Conservation (phyloP, 371 early-diverging fungal species). For the Rhizomucor pusillus region DNA sequence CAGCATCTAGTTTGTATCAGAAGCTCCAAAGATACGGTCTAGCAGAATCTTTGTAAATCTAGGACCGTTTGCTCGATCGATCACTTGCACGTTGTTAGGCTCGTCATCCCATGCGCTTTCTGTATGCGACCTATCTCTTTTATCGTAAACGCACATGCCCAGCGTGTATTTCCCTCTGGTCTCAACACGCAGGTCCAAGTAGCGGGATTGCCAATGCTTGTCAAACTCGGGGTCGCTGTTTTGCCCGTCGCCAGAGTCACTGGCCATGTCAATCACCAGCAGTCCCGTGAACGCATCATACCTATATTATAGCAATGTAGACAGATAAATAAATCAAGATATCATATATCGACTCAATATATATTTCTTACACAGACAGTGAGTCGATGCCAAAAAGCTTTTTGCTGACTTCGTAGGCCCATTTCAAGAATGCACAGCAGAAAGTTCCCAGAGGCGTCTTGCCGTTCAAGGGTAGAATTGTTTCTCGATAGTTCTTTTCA, state of each 20-base stretch:
- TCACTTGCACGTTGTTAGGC: conserved; percentile 33
- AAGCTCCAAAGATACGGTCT: conserved; percentile 15
- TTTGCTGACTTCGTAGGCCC: conserved; percentile 12
- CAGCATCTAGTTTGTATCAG: no score
- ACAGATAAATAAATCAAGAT: background rate
- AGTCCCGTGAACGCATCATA: conserved; percentile 26
- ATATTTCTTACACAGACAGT: conserved; percentile 19
- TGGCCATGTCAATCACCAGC: conserved; percentile 19
- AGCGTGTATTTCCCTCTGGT: conserved; percentile 38
- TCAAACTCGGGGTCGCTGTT: conserved; percentile 7
- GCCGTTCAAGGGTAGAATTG: conserved; percentile 15
- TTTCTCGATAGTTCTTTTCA: conserved; percentile 13
- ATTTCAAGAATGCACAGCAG: conserved; percentile 19
- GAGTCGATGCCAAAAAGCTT: conserved; percentile 10
- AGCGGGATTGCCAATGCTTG: conserved; percentile 24
- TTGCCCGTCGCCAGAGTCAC: conserved; percentile 18
- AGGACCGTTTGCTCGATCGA: conserved; percentile 30
- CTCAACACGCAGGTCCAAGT: conserved; percentile 47
- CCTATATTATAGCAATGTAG: no score
- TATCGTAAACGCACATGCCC: conserved; percentile 49
- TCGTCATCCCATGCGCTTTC: conserved; percentile 14
- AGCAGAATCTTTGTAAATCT: conserved; percentile 25
- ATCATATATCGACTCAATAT: conserved; percentile 1
- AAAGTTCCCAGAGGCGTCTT: conserved; percentile 16
- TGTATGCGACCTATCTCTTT: conserved; percentile 21